A percentile compares a stretch with the other conserved stretches of the same genome.
These are phyloP conservation scores for Alternaria sp. DNA, from an alignment of 2,329 filamentous ascomycete species.

Conservation along the genomic window DNA sequence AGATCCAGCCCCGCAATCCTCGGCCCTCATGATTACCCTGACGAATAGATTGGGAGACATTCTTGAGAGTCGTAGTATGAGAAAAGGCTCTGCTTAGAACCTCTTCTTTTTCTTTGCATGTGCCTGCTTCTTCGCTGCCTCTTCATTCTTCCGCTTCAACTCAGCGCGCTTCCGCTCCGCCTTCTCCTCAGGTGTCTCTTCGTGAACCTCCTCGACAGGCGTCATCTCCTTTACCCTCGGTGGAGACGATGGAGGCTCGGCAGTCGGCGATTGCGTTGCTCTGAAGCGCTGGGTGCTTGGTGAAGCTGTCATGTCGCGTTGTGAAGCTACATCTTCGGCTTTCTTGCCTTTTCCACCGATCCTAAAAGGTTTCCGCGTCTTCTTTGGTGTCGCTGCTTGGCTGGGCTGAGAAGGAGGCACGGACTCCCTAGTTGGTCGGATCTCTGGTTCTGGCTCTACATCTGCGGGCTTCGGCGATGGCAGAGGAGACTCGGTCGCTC, in stretches of 20 bases:
- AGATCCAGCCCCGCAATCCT: not conserved
- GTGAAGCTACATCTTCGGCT: conserved; percentile 7
- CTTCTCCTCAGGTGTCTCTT: conserved; percentile 57
- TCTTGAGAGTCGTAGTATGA: no score
- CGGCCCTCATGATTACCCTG: not conserved
- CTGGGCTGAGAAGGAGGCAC: conserved; percentile 3
- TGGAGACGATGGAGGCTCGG: conserved; percentile 16
- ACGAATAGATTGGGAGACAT: not conserved
- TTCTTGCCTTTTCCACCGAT: conserved; percentile 42
- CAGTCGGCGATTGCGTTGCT: conserved; percentile 13
- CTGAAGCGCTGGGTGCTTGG: conserved; percentile 7
- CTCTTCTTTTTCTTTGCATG: conserved; percentile 45
- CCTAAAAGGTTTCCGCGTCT: conserved; percentile 30
- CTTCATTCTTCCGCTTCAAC: conserved; percentile 62
- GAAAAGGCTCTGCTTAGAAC: conserved; percentile 14
- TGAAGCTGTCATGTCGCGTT: not conserved
- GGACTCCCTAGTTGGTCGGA: not conserved
- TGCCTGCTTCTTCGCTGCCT: conserved; percentile 59
- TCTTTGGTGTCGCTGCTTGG: conserved; percentile 15
- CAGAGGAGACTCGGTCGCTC: conserved; percentile 1
- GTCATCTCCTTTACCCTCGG: conserved; percentile 7
- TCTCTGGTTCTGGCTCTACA: not conserved
- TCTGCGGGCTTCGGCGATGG: not conserved
- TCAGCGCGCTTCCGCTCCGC: conserved; percentile 63
- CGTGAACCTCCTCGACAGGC: conserved; percentile 23